These are phyloP conservation scores for Gentiana macrophylla DNA, from an alignment of 257 asterid species.

Conservation along the genomic window DNA sequence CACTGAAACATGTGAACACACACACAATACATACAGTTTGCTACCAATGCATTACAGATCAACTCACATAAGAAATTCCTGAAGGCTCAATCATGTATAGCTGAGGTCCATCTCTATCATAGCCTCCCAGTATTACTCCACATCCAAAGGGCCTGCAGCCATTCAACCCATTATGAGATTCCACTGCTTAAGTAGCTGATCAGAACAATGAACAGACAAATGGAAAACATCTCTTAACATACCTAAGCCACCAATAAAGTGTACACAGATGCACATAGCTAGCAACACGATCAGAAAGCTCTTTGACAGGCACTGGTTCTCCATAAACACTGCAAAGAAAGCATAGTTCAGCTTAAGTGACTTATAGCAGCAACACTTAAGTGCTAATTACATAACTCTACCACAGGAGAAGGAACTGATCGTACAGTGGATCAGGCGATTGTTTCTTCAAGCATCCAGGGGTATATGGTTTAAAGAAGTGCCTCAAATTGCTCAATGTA, in stretches of 20 bases:
- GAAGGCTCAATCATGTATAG: conserved; percentile 89
- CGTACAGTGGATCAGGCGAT: too few species aligned
- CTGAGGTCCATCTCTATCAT: conserved; percentile 94
- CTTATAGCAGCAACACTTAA: too few species aligned
- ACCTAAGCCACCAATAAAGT: conserved; percentile 99
- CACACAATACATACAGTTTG: neutral
- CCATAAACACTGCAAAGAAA: conserved; percentile 55
- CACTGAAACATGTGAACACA: too few species aligned
- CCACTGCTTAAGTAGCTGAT: conserved; percentile 8
- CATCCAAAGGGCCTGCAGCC: conserved; percentile 79
- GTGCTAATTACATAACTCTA: too few species aligned
- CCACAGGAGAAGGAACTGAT: too few species aligned
- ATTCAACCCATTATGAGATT: conserved; percentile 5
- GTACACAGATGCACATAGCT: conserved; percentile 93
- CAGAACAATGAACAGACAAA: neutral
- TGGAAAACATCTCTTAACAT: conserved; percentile 6
- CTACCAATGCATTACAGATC: neutral
- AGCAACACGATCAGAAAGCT: conserved; percentile 88
- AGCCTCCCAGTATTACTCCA: conserved; percentile 89
- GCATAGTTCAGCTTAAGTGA: too few species aligned
- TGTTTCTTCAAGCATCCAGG: too few species aligned
- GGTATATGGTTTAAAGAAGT: too few species aligned
- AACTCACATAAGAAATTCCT: conserved; percentile 75
- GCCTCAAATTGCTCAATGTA: too few species aligned
- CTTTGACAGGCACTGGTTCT: conserved; percentile 78